Evolutionary conservation across 176 grass and related monocot species (phyloP).

Genomic region (Cymbopogon citratus): DNA sequence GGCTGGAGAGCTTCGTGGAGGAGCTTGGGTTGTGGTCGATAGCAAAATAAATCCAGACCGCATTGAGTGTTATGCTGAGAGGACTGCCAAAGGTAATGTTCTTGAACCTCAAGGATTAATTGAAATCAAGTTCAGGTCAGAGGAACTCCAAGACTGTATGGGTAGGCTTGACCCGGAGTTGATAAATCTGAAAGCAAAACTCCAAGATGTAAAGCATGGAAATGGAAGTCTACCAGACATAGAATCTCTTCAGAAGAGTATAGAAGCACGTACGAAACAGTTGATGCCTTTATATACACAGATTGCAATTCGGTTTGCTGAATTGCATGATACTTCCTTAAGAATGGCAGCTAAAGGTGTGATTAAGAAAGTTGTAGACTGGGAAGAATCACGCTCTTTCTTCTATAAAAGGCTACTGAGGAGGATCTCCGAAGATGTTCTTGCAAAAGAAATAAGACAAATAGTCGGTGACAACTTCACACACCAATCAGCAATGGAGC

Average conservation of each 20-base stretch:
- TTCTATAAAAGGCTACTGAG: constrained; percentile 83
- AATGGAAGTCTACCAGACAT: constrained; percentile 39
- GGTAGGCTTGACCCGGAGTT: constrained; percentile 82
- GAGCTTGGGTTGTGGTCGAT: constrained; percentile 97
- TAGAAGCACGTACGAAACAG: constrained; percentile 65
- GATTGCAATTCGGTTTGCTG: constrained; percentile 87
- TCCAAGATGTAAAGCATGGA: constrained; percentile 46
- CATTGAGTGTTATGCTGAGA: constrained; percentile 93
- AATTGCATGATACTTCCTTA: constrained; percentile 86
- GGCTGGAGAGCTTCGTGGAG: constrained; percentile 88
- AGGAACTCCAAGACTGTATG: constrained; percentile 92
- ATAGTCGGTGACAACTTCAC: constrained; percentile 55
- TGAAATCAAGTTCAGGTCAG: constrained; percentile 94
- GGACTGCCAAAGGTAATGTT: constrained; percentile 91
- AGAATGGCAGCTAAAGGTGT: constrained; percentile 93
- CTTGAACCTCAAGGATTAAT: constrained; percentile 95
- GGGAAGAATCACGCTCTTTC: constrained; percentile 79
- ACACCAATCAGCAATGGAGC: constrained; percentile 50
- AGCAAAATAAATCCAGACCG: constrained; percentile 97
- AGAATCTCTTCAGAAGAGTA: constrained; percentile 57
- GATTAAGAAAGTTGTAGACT: constrained; percentile 86
- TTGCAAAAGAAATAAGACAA: constrained; percentile 62
- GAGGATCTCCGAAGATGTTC: constrained; percentile 60
- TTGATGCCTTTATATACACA: constrained; percentile 85
- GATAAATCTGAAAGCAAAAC: constrained; percentile 57